Evolutionary conservation across 768 basidiomycete species (phyloP).

Genomic region (Leccinum variicolor): DNA sequence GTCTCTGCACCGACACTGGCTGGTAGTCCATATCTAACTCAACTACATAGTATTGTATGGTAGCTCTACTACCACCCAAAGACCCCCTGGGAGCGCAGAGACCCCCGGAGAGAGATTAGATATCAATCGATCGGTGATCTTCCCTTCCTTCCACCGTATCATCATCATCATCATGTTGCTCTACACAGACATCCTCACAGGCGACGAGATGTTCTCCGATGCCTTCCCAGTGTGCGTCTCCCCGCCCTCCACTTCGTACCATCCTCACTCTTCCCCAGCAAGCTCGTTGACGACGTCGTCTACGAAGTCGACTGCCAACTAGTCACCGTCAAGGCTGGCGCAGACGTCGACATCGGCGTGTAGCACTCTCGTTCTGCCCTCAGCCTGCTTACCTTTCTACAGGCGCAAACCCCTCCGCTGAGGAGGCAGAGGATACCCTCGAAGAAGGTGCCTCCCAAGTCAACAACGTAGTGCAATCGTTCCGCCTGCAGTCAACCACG

Average conservation of each 20-base stretch:
- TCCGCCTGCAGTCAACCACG: constrained; percentile 75
- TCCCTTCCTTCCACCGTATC: not conserved
- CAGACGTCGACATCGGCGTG: constrained; percentile 85
- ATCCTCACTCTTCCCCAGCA: constrained; percentile 44
- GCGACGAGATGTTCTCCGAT: constrained; percentile 93
- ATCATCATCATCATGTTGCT: constrained; percentile 56
- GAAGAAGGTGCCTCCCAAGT: constrained; percentile 75
- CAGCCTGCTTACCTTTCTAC: constrained; percentile 7
- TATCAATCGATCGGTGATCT: constrained; percentile 1
- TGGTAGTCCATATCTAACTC: constrained; percentile 72
- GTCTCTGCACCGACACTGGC: constrained; percentile 60
- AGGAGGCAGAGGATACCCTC: constrained; percentile 77
- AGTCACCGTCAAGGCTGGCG: constrained; percentile 69
- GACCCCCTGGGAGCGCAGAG: not conserved
- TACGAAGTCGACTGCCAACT: constrained; percentile 83
- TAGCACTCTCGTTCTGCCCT: not conserved
- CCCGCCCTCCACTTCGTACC: not conserved
- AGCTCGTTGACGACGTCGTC: constrained; percentile 70
- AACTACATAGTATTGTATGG: no score
- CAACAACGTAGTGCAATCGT: constrained; percentile 91
- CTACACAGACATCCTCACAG: constrained; percentile 67
- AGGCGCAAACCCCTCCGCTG: constrained; percentile 93
- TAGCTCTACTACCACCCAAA: not conserved
- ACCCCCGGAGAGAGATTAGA: constrained; percentile 21
- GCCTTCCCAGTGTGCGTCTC: constrained; percentile 76